Evolutionary conservation across 306 rosid species (phyloP).

Genomic region (Begonia fuchsioides): DNA sequence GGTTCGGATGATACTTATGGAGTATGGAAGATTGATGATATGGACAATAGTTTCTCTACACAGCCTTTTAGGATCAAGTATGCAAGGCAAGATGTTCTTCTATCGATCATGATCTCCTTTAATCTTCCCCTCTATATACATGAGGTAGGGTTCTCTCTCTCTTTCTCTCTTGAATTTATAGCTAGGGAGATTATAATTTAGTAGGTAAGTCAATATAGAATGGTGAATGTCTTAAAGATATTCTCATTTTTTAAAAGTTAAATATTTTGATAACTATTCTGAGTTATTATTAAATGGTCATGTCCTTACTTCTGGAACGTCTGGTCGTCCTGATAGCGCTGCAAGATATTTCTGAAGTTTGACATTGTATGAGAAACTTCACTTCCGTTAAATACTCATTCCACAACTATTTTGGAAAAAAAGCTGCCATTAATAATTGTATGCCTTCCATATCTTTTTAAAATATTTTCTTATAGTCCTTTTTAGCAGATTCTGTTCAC

Average conservation of each 20-base stretch:
- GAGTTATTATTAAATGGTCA: no score
- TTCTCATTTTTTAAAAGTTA: not conserved
- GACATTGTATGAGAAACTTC: no score
- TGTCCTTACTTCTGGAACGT: no score
- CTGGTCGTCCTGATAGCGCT: no score
- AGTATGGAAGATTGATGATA: conserved; percentile 77
- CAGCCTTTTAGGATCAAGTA: conserved; percentile 83
- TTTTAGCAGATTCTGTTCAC: no score
- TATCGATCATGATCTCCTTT: conserved; percentile 74
- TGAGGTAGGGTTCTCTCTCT: conserved; percentile 46
- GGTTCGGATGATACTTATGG: conserved; percentile 53
- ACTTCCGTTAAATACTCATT: no score
- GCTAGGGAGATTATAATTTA: not conserved
- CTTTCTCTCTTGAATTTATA: conserved; percentile 2
- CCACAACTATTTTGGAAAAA: no score
- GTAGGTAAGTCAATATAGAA: no score
- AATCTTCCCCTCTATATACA: conserved; percentile 32
- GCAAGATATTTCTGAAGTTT: no score
- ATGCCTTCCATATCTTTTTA: not conserved
- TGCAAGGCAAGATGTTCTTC: conserved; percentile 70
- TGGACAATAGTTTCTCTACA: conserved; percentile 83
- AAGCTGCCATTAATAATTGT: no score
- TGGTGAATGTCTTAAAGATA: no score
- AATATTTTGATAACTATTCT: no score
- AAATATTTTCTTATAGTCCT: not conserved